phyloP scores from a whole-genome alignment of 75 land plant species.

The Cunninghamia lanceolata region DNA sequence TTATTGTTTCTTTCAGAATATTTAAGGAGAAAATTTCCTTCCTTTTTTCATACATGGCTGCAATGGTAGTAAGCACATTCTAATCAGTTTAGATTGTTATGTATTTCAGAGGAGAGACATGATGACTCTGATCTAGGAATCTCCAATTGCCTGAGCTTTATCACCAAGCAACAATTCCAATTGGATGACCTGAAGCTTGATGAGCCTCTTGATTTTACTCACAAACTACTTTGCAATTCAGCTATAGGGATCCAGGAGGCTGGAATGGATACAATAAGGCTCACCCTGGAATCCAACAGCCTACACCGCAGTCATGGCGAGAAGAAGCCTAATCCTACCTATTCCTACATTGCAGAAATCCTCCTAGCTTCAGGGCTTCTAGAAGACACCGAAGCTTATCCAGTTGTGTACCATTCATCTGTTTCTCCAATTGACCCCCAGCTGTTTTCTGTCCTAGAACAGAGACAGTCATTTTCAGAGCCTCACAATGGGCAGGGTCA shows the following conservation, averaged over 20 bases:
- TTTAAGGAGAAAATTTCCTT: not conserved
- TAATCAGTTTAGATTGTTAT: not conserved
- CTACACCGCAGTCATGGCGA: not conserved
- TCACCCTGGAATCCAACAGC: not conserved
- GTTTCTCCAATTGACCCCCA: constrained; percentile 9
- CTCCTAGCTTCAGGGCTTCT: not conserved
- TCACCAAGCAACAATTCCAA: not conserved
- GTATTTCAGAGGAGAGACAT: constrained; percentile 6
- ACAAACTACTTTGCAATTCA: not conserved
- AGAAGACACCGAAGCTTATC: constrained; percentile 1
- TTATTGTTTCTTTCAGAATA: not conserved
- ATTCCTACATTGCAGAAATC: constrained; percentile 3
- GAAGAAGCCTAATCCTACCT: constrained; percentile 3
- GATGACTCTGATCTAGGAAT: not conserved
- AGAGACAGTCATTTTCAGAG: constrained; percentile 3
- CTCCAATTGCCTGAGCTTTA: not conserved
- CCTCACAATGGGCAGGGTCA: not conserved
- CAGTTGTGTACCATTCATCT: constrained; percentile 5
- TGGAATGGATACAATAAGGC: not conserved
- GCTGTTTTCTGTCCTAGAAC: constrained; percentile 7
- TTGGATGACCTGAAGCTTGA: constrained; percentile 1
- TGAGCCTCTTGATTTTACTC: constrained; percentile 1
- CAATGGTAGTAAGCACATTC: not conserved
- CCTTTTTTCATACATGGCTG: not conserved
- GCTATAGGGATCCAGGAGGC: not conserved